Evolutionary conservation across 2,329 filamentous ascomycete genomes (phyloP).

Genomic region (Aspergillus pseudoviridinutans): DNA sequence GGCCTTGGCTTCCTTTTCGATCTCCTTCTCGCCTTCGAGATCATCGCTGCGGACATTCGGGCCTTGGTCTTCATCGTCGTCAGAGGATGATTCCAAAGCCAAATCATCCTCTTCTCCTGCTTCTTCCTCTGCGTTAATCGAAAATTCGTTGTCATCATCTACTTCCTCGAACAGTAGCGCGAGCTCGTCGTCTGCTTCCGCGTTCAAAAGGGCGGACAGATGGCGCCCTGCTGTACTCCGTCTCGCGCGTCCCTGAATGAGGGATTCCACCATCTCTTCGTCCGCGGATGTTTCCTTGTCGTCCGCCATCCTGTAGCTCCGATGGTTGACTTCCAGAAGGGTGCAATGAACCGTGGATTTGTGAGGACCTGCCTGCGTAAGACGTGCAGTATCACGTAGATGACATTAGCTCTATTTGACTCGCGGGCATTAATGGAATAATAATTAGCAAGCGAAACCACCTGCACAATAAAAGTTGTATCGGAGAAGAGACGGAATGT

Average conservation of each 20-base stretch:
- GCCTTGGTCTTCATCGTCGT: conserved; percentile 73
- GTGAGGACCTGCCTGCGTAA: neutral
- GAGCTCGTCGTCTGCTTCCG: conserved; percentile 66
- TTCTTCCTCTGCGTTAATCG: conserved; percentile 37
- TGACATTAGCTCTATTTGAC: neutral
- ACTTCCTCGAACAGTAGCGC: conserved; percentile 63
- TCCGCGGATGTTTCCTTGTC: conserved; percentile 24
- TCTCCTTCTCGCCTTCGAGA: conserved; percentile 79
- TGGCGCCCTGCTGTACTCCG: conserved; percentile 81
- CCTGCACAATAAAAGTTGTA: neutral
- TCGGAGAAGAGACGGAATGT: neutral
- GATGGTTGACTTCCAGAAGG: conserved; percentile 1
- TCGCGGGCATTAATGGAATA: neutral
- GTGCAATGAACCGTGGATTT: neutral
- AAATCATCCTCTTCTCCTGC: conserved; percentile 65
- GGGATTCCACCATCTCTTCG: conserved; percentile 26
- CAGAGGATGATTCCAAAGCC: conserved; percentile 79
- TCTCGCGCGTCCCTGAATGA: conserved; percentile 55
- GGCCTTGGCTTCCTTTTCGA: conserved; percentile 71
- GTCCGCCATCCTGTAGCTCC: conserved; percentile 18
- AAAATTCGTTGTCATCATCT: conserved; percentile 50
- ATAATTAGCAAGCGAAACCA: neutral
- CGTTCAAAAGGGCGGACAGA: conserved; percentile 72
- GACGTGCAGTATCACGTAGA: neutral
- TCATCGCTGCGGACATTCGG: conserved; percentile 59